Evolutionary conservation across 2,329 filamentous ascomycete species (phyloP), one percentile per base, ranked within the genome.

Genomic region (Plenodomus tracheiphilus): DNA sequence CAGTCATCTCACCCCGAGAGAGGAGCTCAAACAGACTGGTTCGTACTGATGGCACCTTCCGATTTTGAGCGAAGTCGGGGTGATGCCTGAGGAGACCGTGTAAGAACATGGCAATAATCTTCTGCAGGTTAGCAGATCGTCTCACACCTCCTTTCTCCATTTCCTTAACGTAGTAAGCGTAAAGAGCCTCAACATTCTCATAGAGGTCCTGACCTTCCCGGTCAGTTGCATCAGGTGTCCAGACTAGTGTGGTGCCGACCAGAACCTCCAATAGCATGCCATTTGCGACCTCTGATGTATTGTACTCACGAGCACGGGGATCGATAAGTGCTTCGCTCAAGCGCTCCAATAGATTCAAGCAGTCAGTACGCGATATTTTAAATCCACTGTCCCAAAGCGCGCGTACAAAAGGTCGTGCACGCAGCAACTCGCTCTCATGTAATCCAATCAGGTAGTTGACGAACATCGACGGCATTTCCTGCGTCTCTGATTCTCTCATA

Each of bases 11-110:
- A 1, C 87, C 85, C 13, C 81, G 77, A 36, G 81, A 76, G 7
- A 97, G 76, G 18, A 97, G 83, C 10, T 79, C 80, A 46, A 97
- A 85, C 3, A 97, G 79, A 41, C 82, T 88, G 8, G 88, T 90
- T 53, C 89, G 75, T 8, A 84, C 79, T 1, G 85, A 85, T 16
- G 85, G 81, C 11, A 87, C 74, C 8, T 78, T 76, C 7, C 84
- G 75, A 3, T 77, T 77, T 52, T 78, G 79, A 1, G 84, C 85
- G 69, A 91, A 96, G 1, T 83, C 80, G 1, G 87, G 80, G 47
- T 88, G 82, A 15, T 81, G 75, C 44, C 83, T 82, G 37, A 95
- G 77, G 3, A 97, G 76, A 22, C 80, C 79, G 49, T 91, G 81
- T 0, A 97, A 77, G 13, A 99, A 76, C 18, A 77, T 74, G 2